Evolutionary conservation across 2,329 filamentous ascomycete species (phyloP), one percentile per base, ranked within the genome.

Genomic region (Talaromyces sp.): DNA sequence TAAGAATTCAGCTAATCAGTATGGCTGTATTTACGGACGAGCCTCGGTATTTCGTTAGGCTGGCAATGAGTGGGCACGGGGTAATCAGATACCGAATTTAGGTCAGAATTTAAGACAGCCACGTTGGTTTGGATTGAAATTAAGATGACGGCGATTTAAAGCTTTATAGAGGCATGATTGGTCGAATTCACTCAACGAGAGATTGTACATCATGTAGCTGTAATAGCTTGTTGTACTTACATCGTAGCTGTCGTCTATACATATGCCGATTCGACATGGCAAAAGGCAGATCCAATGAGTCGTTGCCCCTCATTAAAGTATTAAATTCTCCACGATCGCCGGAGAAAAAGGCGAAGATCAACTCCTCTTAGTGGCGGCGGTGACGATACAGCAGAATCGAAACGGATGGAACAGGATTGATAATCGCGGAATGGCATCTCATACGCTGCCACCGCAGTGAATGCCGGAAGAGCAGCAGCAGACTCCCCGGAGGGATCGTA

Each of bases 391-490:
- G 16, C 11, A 17, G 39, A 56, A 27, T 56, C 55, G 57, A 61
- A 61, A 52, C 51, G 39, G 35, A 58, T 59, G 48, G 60, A 61
- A 62, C 27, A 16, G 42, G 37, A 58, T 59, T 57, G 51, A 55
- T 59, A 54, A 55, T 58, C 48, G 35, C 13, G 41, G 46, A n/a
- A 43, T 29, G 30, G 13, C 30, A 39, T 44, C 33, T 35, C 43
- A 46, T 39, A 49, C 39, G 39, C 32, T 24, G n/a, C 33, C 44
- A 37, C 10, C 8, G 9, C 5, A 29, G 29, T 22, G 14, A 33
- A 30, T 24, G 43, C 48, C 56, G 49, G 42, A 51, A 54, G 16
- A 41, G 33, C 24, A 39, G 8, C 32, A 39, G 37, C 16, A 36
- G 36, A 46, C 24, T 41, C 48, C 42, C 51, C 41, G 51, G 59